A percentile compares a stretch with the other conserved stretches of the same genome.
These are phyloP conservation scores for Boletus rubescentipes DNA, from an alignment of 768 basidiomycete genomes.

Conservation along the genomic window DNA sequence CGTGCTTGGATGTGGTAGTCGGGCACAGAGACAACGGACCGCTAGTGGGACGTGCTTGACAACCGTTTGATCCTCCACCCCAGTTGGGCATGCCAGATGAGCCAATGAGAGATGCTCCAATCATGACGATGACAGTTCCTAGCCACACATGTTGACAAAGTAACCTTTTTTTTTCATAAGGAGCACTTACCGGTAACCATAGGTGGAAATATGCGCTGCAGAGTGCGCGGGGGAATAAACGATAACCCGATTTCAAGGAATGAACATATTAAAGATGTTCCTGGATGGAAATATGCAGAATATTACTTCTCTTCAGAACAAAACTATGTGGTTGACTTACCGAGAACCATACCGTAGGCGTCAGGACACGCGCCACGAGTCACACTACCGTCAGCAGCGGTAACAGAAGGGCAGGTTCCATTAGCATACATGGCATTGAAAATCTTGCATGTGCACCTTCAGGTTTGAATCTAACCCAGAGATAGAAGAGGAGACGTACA, in stretches of 20 bases:
- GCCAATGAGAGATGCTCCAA: constrained; percentile 76
- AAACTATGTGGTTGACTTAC: constrained; percentile 32
- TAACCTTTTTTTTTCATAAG: neutral
- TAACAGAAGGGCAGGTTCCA: constrained; percentile 70
- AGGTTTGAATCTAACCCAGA: neutral
- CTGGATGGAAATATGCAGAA: constrained; percentile 31
- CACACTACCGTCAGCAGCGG: constrained; percentile 55
- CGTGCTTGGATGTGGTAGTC: constrained; percentile 63
- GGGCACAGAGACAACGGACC: constrained; percentile 76
- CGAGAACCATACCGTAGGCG: constrained; percentile 76
- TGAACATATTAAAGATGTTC: constrained; percentile 74
- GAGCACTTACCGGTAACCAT: constrained; percentile 61
- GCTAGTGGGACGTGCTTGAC: constrained; percentile 54
- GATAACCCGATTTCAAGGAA: constrained; percentile 80
- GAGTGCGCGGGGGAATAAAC: constrained; percentile 62
- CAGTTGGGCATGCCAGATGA: constrained; percentile 74
- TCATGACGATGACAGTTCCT: constrained; percentile 80
- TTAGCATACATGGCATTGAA: constrained; percentile 76
- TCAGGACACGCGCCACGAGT: constrained; percentile 68
- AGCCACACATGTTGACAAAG: neutral
- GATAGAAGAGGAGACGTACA: constrained; percentile 35
- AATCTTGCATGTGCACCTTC: constrained; percentile 41
- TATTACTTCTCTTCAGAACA: neutral
- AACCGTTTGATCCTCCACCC: constrained; percentile 82
- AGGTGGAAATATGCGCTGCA: constrained; percentile 75